These are phyloP conservation scores for Phellinidium pouzarii DNA, from an alignment of 1,284 basidiomycete species.

Conservation along the genomic window DNA sequence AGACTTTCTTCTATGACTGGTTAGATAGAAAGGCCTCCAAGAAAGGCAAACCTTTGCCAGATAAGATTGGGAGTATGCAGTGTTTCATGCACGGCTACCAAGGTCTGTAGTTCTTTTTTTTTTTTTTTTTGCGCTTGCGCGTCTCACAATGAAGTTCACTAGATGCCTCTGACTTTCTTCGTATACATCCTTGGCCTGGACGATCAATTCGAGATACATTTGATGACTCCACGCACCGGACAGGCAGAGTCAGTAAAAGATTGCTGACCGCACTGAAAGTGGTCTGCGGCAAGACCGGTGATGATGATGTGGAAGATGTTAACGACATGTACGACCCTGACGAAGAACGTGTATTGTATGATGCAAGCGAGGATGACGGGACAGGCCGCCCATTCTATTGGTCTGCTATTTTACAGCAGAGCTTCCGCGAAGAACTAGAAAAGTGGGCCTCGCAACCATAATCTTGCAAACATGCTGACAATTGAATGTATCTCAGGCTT, in stretches of 20 bases:
- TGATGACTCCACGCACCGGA: conserved; percentile 72
- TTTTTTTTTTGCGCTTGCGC: not conserved
- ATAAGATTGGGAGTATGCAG: conserved; percentile 89
- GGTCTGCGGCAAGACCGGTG: conserved; percentile 74
- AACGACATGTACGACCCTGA: conserved; percentile 49
- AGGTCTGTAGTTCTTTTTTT: conserved; percentile 35
- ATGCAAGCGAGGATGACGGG: conserved; percentile 50
- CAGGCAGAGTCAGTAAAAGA: conserved; percentile 55
- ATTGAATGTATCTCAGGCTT: conserved; percentile 40
- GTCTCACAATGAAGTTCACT: conserved; percentile 6
- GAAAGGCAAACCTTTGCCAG: conserved; percentile 73
- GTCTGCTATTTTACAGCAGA: conserved; percentile 68
- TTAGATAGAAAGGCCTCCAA: conserved; percentile 71
- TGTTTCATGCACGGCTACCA: conserved; percentile 81
- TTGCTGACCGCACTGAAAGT: conserved; percentile 62
- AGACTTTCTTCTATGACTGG: conserved; percentile 91
- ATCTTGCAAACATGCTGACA: not conserved
- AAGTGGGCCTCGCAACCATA: conserved; percentile 43
- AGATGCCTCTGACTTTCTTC: conserved; percentile 86
- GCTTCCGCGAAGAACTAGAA: conserved; percentile 82
- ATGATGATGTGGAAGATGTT: conserved; percentile 58
- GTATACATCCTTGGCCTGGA: conserved; percentile 84
- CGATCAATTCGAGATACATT: conserved; percentile 78
- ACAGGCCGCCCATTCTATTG: conserved; percentile 68
- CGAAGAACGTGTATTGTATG: conserved; percentile 63